Conservation (phyloP, 2,329 filamentous ascomycete species). For the Falciphora oryzae region DNA sequence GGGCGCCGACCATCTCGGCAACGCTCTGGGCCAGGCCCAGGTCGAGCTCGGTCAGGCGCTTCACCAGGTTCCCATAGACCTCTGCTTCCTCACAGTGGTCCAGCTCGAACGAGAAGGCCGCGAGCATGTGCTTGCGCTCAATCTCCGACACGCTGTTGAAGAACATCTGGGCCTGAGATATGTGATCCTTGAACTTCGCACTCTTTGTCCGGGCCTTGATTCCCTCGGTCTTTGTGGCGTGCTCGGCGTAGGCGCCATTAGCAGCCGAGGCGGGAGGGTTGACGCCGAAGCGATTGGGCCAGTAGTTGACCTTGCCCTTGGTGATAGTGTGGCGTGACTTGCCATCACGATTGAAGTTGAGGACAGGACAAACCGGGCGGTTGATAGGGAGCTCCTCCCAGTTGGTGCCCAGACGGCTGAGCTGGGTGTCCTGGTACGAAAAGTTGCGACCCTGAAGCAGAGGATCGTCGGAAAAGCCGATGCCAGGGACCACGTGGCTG, state of each 20-base stretch:
- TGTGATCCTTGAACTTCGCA: conserved; percentile 72
- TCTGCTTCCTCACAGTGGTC: conserved; percentile 76
- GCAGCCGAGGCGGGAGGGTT: conserved; percentile 47
- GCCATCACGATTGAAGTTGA: conserved; percentile 74
- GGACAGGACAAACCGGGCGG: conserved; percentile 65
- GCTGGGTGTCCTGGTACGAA: conserved; percentile 61
- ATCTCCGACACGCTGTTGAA: conserved; percentile 67
- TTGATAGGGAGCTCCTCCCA: conserved; percentile 76
- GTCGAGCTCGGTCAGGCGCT: conserved; percentile 68
- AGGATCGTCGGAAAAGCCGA: conserved; percentile 72
- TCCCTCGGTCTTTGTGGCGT: conserved; percentile 57
- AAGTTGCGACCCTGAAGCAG: conserved; percentile 69
- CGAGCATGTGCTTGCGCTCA: conserved; percentile 59
- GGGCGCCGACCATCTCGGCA: conserved; percentile 63
- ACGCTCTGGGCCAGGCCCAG: conserved; percentile 62
- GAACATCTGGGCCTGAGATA: conserved; percentile 74
- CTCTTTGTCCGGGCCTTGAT: conserved; percentile 65
- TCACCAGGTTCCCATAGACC: conserved; percentile 65
- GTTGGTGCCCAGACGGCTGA: conserved; percentile 65
- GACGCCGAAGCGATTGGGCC: conserved; percentile 65
- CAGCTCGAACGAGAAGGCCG: conserved; percentile 63
- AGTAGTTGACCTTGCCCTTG: conserved; percentile 71
- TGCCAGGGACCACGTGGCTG: conserved; percentile 70
- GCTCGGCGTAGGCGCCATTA: conserved; percentile 66
- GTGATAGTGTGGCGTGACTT: conserved; percentile 66